These are phyloP conservation scores for Puccinia coronata DNA, from an alignment of 1,284 basidiomycete genomes.

Conservation along the genomic window DNA sequence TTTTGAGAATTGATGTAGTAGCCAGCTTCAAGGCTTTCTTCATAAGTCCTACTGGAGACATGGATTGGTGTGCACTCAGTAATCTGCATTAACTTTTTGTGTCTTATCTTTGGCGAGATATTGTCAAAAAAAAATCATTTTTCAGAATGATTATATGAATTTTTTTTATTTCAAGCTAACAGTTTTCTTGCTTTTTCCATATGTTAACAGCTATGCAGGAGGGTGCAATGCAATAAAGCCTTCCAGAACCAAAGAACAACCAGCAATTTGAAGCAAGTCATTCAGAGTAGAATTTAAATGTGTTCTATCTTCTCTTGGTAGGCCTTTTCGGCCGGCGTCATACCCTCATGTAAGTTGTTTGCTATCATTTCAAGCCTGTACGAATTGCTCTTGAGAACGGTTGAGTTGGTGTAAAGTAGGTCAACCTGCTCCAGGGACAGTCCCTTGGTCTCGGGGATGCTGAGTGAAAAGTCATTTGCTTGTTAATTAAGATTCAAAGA, in stretches of 20 bases:
- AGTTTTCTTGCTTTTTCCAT: no score
- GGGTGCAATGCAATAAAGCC: no score
- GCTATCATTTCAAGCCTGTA: conserved; percentile 44
- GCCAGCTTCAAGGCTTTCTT: no score
- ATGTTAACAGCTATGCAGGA: no score
- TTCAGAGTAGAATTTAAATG: conserved; percentile 10
- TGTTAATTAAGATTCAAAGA: not conserved
- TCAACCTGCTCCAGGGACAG: conserved; percentile 61
- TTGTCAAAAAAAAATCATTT: no score
- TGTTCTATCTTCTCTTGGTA: conserved; percentile 43
- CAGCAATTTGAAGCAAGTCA: not conserved
- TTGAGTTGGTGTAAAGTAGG: conserved; percentile 45
- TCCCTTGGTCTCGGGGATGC: conserved; percentile 65
- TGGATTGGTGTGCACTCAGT: no score
- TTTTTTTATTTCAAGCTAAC: no score
- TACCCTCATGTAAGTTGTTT: conserved; percentile 44
- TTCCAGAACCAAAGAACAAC: not conserved
- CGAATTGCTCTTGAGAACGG: conserved; percentile 42
- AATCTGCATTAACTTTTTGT: no score
- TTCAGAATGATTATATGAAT: no score
- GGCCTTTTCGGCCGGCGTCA: conserved; percentile 45
- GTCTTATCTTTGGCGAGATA: no score
- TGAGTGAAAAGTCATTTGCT: conserved; percentile 4
- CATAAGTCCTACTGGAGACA: no score
- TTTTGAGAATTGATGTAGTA: no score